Base-by-base conservation (phyloP, 768 basidiomycete species). In the Xanthoconium purpureum region DNA sequence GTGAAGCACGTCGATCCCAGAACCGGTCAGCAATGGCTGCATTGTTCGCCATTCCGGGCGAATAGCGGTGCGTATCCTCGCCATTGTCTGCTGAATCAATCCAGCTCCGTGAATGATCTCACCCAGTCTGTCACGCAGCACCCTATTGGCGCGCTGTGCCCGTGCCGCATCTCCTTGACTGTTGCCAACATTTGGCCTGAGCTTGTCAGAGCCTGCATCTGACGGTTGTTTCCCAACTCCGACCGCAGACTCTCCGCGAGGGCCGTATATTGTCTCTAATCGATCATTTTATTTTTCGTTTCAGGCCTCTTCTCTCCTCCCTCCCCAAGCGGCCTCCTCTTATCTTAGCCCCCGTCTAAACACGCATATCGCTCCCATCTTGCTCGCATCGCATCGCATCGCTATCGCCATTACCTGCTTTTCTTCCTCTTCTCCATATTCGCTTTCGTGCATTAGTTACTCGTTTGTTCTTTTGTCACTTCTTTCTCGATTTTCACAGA, bases 261-360 rank as follows among this genome's bases (percentile, higher is more conserved):
- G 55, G 51, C 50, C 54, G 60, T 59, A 58, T 63, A 61, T 65
- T 64, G 59, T 59, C 64, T 61, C 62, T 49, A 45, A 60, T 63
- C 57, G 56, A 57, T 54, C 42, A 43, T 49, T 68, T 66, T 65
- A 45, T 65, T 68, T 66, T 63, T 63, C 43, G 63, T 63, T 62
- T 64, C 66, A 68, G 58, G 52, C 49, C 58, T 55, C 59, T 58
- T 63, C 56, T 56, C 52, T 54, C 47, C 45, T 55, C 47, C 48
- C 45, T 56, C 35, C 47, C 24, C 44, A 46, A 45, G 45, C 54
- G 47, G 47, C 53, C 52, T 54, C 58, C 61, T 60, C 58, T 57
- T 70, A 71, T 66, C 70, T 72, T 71, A 71, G 52, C 59, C 59
- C 47, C 64, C 65, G 38, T 57, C 66, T 71, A 71, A 71, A 72